Base-by-base conservation (phyloP, 2,329 filamentous ascomycete genomes). In the Trichoderma guizhouense region DNA sequence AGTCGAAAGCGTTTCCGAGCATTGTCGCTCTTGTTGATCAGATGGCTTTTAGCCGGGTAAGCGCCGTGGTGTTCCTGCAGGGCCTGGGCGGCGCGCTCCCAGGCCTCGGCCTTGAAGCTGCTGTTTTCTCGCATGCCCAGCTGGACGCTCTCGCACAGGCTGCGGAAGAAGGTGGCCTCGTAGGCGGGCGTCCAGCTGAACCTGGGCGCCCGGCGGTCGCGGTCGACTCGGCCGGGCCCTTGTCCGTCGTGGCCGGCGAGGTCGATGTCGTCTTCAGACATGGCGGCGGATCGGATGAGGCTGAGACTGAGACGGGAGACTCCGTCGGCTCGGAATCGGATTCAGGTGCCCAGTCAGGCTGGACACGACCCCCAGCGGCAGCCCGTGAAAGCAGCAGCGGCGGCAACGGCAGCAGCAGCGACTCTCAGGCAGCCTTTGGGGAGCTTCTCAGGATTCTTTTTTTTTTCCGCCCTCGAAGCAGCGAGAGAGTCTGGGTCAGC, bases 1-100 rank as follows among this genome's bases (percentile, higher is more conserved):
- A 89, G 81, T n/a, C 88, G 86, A 73, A 89, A 90, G 76, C 88
- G 87, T 79, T 90, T 90, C 65, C 88, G 84, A 72, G 88, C 88
- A 78, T 90, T 90, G 79, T 90, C 88, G 74, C 86, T 88, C 81
- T 90, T 90, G 82, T 90, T 90, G 79, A 90, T 88, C 43, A 90
- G 84, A 69, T 90, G 88, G 75, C 84, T 86, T 80, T 89, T 89
- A 73, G 87, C 85, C n/a, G 87, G 87, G 74, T 84, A 88, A 60
- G 87, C 87, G 76, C 83, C 82, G 76, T 89, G 88, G 69, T 84
- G 84, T 34, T 87, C 85, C 79, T 86, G 84, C 69, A 90, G 79
- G 36, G 86, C 87, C 61, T 83, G 81, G 70, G 85, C 84, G 60
- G 88, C 88, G 74, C 86, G 86, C 71, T 89, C 86, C 88, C 88